These are phyloP conservation scores for Candida verbasci DNA, from an alignment of 805 yeast genomes.

Conservation along the genomic window DNA sequence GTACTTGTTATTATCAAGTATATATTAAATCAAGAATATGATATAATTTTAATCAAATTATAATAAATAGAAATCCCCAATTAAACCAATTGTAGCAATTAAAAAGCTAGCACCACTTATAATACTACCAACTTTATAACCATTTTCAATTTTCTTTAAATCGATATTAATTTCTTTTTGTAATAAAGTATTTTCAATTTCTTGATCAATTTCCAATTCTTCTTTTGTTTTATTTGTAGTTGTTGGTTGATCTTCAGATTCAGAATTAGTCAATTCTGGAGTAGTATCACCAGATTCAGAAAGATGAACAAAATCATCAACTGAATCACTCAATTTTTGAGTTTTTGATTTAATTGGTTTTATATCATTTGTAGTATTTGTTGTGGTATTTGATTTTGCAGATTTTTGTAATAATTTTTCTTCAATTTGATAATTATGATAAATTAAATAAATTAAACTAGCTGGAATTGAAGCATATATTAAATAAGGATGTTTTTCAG, in stretches of 20 bases:
- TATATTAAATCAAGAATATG: no score
- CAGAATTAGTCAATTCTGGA: constrained; percentile 23
- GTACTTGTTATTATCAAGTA: no score
- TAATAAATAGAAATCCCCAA: constrained; percentile 44
- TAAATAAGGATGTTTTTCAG: constrained; percentile 69
- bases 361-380: background rate
- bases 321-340: constrained; percentile 12
- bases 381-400: background rate
- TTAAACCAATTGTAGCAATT: constrained; percentile 50
- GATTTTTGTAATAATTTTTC: constrained; percentile 12
- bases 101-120: constrained; percentile 44
- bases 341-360: background rate
- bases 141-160: constrained; percentile 25
- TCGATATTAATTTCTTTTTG: constrained; percentile 28
- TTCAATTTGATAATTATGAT: constrained; percentile 15
- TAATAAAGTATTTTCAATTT: constrained; percentile 18
- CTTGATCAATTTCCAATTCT: constrained; percentile 17
- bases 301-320: constrained; percentile 35
- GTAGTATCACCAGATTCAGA: constrained; percentile 29
- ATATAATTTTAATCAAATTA: no score
- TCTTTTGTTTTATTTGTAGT: constrained; percentile 18
- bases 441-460: constrained; percentile 24
- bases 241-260: no score
- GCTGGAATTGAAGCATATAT: constrained; percentile 57
- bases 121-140: constrained; percentile 37